These are phyloP conservation scores for Pyricularia sp. DNA, from an alignment of 2,329 filamentous ascomycete species.

Conservation along the genomic window DNA sequence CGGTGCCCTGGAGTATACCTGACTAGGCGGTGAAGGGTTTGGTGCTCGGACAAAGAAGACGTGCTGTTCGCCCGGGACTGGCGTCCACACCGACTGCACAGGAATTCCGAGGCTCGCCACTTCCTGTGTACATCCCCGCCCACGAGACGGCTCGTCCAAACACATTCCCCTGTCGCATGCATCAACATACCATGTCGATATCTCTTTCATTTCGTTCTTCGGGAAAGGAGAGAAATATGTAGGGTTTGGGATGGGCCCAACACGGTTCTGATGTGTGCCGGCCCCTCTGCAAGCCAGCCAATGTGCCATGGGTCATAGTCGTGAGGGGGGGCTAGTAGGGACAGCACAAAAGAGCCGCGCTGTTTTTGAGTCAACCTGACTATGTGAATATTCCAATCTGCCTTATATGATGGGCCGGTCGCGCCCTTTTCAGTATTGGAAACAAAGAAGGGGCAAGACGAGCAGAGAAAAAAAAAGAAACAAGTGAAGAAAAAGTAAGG, in stretches of 20 bases:
- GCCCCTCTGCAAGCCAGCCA: neutral
- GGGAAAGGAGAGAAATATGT: neutral
- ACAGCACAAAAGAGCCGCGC: neutral
- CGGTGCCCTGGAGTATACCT: conserved; percentile 5
- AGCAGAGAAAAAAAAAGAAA: too few relatives aligned
- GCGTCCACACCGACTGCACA: neutral
- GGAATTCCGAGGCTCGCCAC: neutral
- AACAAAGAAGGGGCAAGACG: too few relatives aligned
- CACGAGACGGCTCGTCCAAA: neutral
- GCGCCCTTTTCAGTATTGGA: too few relatives aligned
- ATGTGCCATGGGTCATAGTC: neutral
- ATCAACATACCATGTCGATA: neutral
- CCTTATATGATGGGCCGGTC: too few relatives aligned
- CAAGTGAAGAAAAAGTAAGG: too few relatives aligned
- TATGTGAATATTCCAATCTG: neutral
- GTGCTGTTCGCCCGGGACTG: neutral
- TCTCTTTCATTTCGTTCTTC: neutral
- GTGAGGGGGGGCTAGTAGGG: neutral
- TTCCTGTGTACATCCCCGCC: neutral
- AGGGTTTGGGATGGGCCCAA: neutral
- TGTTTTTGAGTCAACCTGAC: neutral
- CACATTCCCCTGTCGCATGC: neutral
- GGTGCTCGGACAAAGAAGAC: conserved; percentile 1
- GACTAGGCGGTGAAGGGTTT: neutral
- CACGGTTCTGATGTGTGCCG: neutral